Base-by-base conservation (phyloP, 768 basidiomycete genomes). In the Pleurotus tuber-regium region DNA sequence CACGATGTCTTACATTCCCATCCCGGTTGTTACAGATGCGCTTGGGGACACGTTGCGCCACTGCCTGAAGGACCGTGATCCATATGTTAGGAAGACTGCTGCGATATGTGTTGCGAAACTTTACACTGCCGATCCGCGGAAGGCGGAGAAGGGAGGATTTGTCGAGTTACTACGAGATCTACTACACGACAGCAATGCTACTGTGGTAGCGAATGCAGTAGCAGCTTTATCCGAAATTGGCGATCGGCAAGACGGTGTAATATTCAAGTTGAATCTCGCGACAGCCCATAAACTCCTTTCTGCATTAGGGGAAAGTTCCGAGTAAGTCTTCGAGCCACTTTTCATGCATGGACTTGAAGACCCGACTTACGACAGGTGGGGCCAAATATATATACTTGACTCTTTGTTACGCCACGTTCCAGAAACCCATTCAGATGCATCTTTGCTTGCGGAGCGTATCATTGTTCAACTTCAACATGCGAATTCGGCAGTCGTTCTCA, bases 401-500 rank as follows among this genome's bases (percentile, higher is more conserved):
- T 91, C 92, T 1, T 68, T 99, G 25, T 69, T 99, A 50, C 90
- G 94, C 31, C 98, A 89, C 65, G 90, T 97, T n/a, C 97, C 97
- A 3, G 87, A 93, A 59, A 75, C 78, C 49, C 81, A 90, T 52
- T 72, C 81, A 16, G 97, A 99, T 62, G 97, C 97, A 8, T 92
- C 97, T 68, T 73, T 89, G 29, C 86, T 98, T 72, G 93, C 90
- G n/a, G 97, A 99, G 66, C 87, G 96, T 26, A 89, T 99, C 57
- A 84, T 94, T 40, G 80, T 93, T 41, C 89, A 98, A 59, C 74
- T 99, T 23, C 92, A 97, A 63, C 96, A 98, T 65, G 93, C 94
- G n/a, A 99, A 99, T 66, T 95, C 93, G 23, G 97, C 97, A 2
- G 97, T 99, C n/a, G 94, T 98, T 9, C 75, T 99, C 49, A 98